These are phyloP conservation scores for Aspergillus leporis DNA, from an alignment of 495 filamentous ascomycete species.

Conservation along the genomic window DNA sequence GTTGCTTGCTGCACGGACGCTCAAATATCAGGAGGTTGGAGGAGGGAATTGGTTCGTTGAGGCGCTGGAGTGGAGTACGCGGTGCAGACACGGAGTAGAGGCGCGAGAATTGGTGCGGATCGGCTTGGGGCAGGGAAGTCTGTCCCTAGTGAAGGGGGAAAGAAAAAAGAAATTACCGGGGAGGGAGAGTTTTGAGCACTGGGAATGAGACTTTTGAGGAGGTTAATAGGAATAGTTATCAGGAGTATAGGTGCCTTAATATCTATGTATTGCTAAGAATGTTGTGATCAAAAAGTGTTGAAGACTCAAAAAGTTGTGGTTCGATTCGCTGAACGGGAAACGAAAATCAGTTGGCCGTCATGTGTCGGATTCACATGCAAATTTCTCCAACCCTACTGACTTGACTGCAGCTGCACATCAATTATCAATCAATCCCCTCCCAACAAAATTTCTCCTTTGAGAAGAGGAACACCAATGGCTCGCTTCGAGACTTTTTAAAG, in stretches of 20 bases:
- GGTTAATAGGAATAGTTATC: too few species aligned
- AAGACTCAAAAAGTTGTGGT: background rate
- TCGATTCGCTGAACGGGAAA: background rate
- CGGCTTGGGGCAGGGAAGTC: conserved; percentile 11
- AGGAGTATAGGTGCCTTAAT: too few species aligned
- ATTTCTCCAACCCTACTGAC: too few species aligned
- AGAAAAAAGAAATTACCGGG: background rate
- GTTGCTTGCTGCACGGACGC: conserved; percentile 7
- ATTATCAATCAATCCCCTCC: background rate
- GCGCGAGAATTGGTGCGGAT: conserved; percentile 9
- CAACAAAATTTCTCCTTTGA: background rate
- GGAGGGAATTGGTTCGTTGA: conserved; percentile 12
- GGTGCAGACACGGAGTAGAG: background rate
- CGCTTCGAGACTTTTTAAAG: background rate
- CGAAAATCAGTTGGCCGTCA: background rate
- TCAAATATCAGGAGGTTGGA: conserved; percentile 3
- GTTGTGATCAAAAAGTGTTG: too few species aligned
- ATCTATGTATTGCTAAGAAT: too few species aligned
- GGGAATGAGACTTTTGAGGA: background rate
- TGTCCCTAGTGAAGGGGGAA: conserved; percentile 3
- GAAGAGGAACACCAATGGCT: background rate
- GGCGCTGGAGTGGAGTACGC: conserved; percentile 8
- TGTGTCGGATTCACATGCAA: background rate
- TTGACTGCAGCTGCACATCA: too few species aligned
- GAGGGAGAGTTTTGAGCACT: background rate